Evolutionary conservation across 345 rosid species (phyloP).

Genomic region (Euphorbia tirucalli): DNA sequence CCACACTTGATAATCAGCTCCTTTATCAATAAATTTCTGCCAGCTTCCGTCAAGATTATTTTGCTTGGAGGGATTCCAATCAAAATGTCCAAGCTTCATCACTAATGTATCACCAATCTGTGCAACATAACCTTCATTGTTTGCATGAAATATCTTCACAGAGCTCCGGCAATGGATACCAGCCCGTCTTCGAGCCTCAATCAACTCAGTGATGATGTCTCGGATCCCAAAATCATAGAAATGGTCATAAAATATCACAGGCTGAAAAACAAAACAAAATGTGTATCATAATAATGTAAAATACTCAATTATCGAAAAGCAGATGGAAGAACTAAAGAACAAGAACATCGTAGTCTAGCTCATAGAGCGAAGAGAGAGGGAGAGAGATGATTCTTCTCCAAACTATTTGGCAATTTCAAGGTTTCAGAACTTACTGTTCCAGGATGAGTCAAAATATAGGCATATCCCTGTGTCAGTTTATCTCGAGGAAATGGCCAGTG

Average conservation of each 20-base stretch:
- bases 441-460: conserved; percentile 51
- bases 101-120: conserved; percentile 34
- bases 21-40: conserved; percentile 44
- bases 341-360: neutral
- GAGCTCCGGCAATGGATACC: conserved; percentile 42
- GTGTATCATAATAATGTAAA: too few relatives aligned
- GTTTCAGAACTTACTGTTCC: conserved; percentile 38
- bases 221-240: conserved; percentile 46
- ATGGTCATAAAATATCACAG: conserved; percentile 41
- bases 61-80: conserved; percentile 47
- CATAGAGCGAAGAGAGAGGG: too few relatives aligned
- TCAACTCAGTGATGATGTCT: conserved; percentile 36
- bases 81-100: conserved; percentile 40
- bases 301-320: neutral
- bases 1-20: conserved; percentile 41
- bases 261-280: conserved; percentile 26
- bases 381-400: neutral
- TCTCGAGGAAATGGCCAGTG: conserved; percentile 56
- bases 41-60: conserved; percentile 43
- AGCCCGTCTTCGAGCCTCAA: conserved; percentile 38
- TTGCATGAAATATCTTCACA: conserved; percentile 42
- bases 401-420: neutral
- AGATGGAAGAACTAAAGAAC: neutral
- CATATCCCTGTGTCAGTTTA: conserved; percentile 46
- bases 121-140: conserved; percentile 46